phyloP scores from a whole-genome alignment of 495 filamentous ascomycete genomes.

The Astrothelium macrocarpum region DNA sequence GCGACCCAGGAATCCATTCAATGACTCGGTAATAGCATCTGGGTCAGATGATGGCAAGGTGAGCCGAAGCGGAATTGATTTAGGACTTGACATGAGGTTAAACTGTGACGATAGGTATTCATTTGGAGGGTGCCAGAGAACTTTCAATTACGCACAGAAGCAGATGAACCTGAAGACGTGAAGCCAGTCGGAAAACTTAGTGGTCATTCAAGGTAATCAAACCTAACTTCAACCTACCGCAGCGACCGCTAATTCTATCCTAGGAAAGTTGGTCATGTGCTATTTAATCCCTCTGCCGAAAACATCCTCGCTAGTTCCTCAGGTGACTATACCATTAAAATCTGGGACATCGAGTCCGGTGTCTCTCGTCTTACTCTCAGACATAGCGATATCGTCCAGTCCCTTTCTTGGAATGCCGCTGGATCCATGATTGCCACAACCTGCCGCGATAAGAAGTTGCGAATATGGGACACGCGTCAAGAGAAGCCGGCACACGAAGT shows the following conservation, averaged over 20 bases:
- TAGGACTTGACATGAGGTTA: constrained; percentile 21
- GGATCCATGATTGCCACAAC: constrained; percentile 85
- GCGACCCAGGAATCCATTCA: constrained; percentile 73
- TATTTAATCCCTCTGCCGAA: constrained; percentile 94
- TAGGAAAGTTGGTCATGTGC: constrained; percentile 92
- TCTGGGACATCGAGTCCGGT: constrained; percentile 89
- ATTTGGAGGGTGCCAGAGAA: constrained; percentile 89
- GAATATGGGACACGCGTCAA: constrained; percentile 94
- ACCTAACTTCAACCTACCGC: not conserved
- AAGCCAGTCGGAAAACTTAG: constrained; percentile 67
- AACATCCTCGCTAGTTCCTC: constrained; percentile 93
- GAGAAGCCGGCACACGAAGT: constrained; percentile 79
- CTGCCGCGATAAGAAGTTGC: constrained; percentile 93
- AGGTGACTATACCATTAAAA: constrained; percentile 87
- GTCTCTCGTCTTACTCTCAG: constrained; percentile 62
- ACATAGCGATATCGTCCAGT: constrained; percentile 86
- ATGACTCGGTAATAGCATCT: constrained; percentile 85
- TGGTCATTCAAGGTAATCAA: constrained; percentile 54
- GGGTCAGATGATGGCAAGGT: constrained; percentile 94
- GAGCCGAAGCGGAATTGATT: constrained; percentile 7
- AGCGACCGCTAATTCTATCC: not conserved
- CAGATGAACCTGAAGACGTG: constrained; percentile 73
- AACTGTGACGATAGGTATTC: constrained; percentile 62
- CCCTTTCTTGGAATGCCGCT: constrained; percentile 89
- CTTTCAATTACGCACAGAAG: constrained; percentile 75